Evolutionary conservation across 257 asterid species (phyloP).

Genomic region (Rauvolfia tetraphylla): DNA sequence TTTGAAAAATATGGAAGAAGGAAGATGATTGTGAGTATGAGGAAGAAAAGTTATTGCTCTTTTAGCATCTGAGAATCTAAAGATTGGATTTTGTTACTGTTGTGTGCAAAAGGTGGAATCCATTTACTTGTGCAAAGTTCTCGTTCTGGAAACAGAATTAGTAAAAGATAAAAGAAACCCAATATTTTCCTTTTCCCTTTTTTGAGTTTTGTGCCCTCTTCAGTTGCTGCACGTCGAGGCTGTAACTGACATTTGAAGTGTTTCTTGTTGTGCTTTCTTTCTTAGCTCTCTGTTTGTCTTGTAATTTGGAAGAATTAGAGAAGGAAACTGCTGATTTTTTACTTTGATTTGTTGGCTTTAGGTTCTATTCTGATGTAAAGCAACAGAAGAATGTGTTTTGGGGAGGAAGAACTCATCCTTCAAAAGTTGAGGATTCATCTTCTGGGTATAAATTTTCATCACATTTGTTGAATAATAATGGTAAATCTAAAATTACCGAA

Average conservation of each 20-base stretch:
- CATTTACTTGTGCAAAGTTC: background rate
- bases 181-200: background rate
- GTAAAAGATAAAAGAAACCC: background rate
- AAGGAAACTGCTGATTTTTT: conserved; percentile 24
- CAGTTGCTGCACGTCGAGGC: background rate
- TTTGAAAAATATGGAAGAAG: background rate
- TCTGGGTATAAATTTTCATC: conserved; percentile 34
- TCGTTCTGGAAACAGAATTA: background rate
- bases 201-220: background rate
- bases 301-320: background rate
- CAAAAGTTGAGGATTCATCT: conserved; percentile 43
- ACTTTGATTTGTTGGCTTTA: conserved; percentile 30
- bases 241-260: background rate
- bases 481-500: conserved; percentile 40
- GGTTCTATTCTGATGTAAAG: conserved; percentile 77
- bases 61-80: conserved; percentile 9
- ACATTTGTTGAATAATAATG: conserved; percentile 37
- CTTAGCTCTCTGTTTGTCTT: background rate
- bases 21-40: background rate
- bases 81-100: conserved; percentile 20
- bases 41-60: background rate
- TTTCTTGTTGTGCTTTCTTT: background rate
- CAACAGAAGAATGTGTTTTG: conserved; percentile 44
- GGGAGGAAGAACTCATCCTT: conserved; percentile 47
- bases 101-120: conserved; percentile 14